Base-by-base conservation (phyloP, 306 rosid genomes). In the Dryas octopetala region DNA sequence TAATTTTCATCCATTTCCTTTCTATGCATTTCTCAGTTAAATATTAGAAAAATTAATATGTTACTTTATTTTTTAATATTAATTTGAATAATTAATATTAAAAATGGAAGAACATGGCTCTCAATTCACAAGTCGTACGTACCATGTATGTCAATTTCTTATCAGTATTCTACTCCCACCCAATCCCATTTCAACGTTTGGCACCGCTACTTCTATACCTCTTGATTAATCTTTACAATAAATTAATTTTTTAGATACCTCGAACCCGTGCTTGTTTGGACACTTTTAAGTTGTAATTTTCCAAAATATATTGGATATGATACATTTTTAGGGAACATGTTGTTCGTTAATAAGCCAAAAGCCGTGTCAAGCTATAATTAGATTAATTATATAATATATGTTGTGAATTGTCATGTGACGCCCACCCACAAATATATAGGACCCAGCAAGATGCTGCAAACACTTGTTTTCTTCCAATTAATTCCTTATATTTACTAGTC, bases 41-140 rank as follows among this genome's bases (percentile, higher is more conserved):
- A 32, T 32, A 32, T 48, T 32, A 11, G 1, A 47, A 9, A 49
- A 1, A 38, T 51, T 12, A 71, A 62, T 66, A 58, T 57, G 23
- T 23, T 23, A 0, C 23, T 32, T 32, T 32, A 32, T 2, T 32
- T 32, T 32, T 32, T 32, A 32, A 32, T 32, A 32, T 32, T 32
- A 32, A 32, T 48, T 32, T 7, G 1, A 47, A 9, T 58, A 3
- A 38, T 51, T 12, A 71, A 62, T 66, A 59, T 67, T 57, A 74
- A 58, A 68, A 13, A 51, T 19, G 16, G 68, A 8, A 61, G 76
- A 77, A 82, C 82, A 73, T 68, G 82, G 77, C 64, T 74, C 64
- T 74, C 70, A 74, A 78, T 75, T 54, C 64, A 47, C 75, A 62
- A 62, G 62, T 61, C 76, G 46, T 44, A 43, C 70, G 73, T 44